Evolutionary conservation across 352 stramenopile genomes (phyloP).

Genomic region (Phytopythium kandeliae): DNA sequence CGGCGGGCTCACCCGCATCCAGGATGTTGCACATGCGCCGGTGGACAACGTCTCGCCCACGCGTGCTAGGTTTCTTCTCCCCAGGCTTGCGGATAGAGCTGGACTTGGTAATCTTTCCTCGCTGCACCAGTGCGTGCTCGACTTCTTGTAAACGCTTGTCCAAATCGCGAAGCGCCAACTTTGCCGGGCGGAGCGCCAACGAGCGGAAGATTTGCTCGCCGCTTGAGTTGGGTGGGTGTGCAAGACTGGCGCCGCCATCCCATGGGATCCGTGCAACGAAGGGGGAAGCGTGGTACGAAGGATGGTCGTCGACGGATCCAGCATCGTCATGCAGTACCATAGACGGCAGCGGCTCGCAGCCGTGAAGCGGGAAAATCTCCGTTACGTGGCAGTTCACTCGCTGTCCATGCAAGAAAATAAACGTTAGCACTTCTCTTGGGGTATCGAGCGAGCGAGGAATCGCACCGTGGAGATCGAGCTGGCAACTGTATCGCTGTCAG

Average conservation of each 20-base stretch:
- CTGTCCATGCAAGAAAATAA: constrained; percentile 13
- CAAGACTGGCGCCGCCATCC: constrained; percentile 63
- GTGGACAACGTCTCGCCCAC: constrained; percentile 67
- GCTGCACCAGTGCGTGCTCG: constrained; percentile 42
- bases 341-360: constrained; percentile 42
- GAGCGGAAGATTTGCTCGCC: constrained; percentile 58
- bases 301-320: constrained; percentile 1
- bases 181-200: constrained; percentile 51
- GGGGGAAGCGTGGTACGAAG: constrained; percentile 28
- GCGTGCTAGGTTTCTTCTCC: constrained; percentile 35
- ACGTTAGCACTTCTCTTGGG: too few relatives aligned
- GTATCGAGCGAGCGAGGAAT: constrained; percentile 7
- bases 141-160: constrained; percentile 61
- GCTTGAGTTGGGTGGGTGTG: constrained; percentile 37
- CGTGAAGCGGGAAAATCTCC: constrained; percentile 64
- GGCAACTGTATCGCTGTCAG: background rate
- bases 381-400: constrained; percentile 37
- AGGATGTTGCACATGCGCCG: constrained; percentile 64
- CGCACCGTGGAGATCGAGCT: background rate
- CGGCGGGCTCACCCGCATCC: constrained; percentile 52
- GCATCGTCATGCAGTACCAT: constrained; percentile 1
- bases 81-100: constrained; percentile 33
- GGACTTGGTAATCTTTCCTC: constrained; percentile 40
- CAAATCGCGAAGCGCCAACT: constrained; percentile 63
- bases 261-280: constrained; percentile 63